Evolutionary conservation across 2,329 filamentous ascomycete genomes (phyloP), one percentile per base, ranked within the genome.

Genomic region (Talaromyces sp.): DNA sequence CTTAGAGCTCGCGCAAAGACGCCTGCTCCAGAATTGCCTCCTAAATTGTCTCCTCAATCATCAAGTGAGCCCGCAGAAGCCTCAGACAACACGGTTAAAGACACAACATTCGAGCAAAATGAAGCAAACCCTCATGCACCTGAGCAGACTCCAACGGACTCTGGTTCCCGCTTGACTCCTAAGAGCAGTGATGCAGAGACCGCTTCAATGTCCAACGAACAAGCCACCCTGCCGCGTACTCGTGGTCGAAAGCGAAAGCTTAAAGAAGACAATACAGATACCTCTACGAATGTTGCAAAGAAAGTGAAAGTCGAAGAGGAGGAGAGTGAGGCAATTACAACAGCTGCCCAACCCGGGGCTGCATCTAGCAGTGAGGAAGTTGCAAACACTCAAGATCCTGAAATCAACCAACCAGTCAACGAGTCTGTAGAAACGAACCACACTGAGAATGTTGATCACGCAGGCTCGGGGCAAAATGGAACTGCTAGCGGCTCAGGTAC

Each of bases 251-350:
- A 61, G 48, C 58, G 58, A 28, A 55, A 54, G 48, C 41, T 48
- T 31, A 45, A 53, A 40, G 17, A 48, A 7, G 11, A 28, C 15
- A 31, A 36, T 10, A 40, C 54, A 55, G 55, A 59, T 17, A 41
- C 31, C 5, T 45, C 40, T 31, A 43, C 36, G 5, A 55, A 28
- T 17, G 45, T 53, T 41, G 37, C 52, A 5, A 72, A 72, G 59
- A 73, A 68, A 46, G 59, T 62, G 7, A 73, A 73, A 53, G 19
- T 69, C 7, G 62, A 62, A 17, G 66, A 66, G 41, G 43, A 59
- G n/a, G 64, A 64, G 43, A 60, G 56, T n/a, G 13, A 64, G 61
- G 39, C 60, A 61, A 17, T n/a, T 65, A 28, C 66, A 66, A 33
- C 65, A 10, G 5, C 37, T 45, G 28, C 31, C 3, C 13, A 28